phyloP scores from a whole-genome alignment of 768 basidiomycete species.

The Serendipita sp. region DNA sequence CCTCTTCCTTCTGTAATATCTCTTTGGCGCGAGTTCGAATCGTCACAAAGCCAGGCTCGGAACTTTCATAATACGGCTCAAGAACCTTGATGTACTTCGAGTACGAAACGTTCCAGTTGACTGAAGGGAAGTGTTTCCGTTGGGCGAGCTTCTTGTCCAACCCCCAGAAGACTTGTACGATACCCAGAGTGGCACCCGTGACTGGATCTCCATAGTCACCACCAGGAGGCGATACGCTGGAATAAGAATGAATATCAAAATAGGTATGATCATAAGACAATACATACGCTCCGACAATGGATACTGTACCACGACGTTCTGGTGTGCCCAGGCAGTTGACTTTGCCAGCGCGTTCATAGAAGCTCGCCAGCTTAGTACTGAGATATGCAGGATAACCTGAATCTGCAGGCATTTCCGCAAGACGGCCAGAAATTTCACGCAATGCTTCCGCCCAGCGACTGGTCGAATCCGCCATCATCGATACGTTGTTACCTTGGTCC shows the following conservation, averaged over 20 bases:
- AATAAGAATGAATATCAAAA: slow-evolving; percentile 9
- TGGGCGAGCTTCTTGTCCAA: slow-evolving; percentile 98
- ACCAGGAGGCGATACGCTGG: slow-evolving; percentile 91
- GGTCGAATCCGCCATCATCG: slow-evolving; percentile 99
- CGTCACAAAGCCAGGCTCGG: slow-evolving; percentile 89
- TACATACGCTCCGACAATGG: slow-evolving; percentile 95
- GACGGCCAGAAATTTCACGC: slow-evolving; percentile 96
- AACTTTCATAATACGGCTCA: slow-evolving; percentile 79
- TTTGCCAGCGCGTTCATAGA: slow-evolving; percentile 98
- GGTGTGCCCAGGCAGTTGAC: slow-evolving; percentile 86
- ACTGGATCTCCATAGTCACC: slow-evolving; percentile 99
- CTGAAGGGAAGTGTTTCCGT: slow-evolving; percentile 98
- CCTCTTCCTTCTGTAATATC: slow-evolving; percentile 96
- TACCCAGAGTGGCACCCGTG: slow-evolving; percentile 90
- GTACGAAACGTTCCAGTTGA: slow-evolving; percentile 99
- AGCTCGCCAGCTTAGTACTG: slow-evolving; percentile 84
- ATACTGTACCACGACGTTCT: slow-evolving; percentile 76
- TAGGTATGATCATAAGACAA: background rate
- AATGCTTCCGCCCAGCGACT: slow-evolving; percentile 98
- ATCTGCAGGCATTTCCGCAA: slow-evolving; percentile 99
- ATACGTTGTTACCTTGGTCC: slow-evolving; percentile 92
- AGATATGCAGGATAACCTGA: slow-evolving; percentile 98
- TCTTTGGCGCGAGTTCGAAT: slow-evolving; percentile 85
- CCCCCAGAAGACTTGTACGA: slow-evolving; percentile 99
- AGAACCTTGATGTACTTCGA: slow-evolving; percentile 95